Evolutionary conservation across 352 stramenopile species (phyloP).

Genomic region (Pythium folliculosum): DNA sequence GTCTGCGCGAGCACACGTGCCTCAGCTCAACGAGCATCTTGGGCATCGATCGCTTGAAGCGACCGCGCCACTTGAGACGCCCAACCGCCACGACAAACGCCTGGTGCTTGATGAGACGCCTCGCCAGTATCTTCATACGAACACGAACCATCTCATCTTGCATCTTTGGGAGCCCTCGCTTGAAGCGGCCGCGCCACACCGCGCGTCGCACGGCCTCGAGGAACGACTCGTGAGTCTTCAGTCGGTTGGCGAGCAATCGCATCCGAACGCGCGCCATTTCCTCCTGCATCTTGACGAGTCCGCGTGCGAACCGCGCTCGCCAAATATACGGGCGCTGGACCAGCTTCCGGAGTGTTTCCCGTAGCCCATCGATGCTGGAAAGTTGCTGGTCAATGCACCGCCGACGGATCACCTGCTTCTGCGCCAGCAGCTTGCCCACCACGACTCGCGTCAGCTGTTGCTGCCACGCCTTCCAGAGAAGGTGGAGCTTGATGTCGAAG

Average conservation of each 20-base stretch:
- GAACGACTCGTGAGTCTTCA: neutral
- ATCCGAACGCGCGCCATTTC: neutral
- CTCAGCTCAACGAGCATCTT: neutral
- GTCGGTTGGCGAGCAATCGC: neutral
- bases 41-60: neutral
- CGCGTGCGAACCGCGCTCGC: constrained; percentile 4
- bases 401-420: constrained; percentile 4
- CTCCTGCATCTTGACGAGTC: neutral
- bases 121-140: neutral
- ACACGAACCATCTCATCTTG: neutral
- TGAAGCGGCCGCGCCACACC: neutral
- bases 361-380: neutral
- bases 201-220: neutral
- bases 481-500: constrained; percentile 32
- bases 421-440: neutral
- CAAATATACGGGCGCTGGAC: constrained; percentile 17
- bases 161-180: neutral
- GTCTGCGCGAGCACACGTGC: neutral
- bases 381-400: constrained; percentile 22
- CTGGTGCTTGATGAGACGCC: neutral
- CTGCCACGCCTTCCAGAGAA: constrained; percentile 27
- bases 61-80: neutral
- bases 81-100: constrained; percentile 5
- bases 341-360: neutral
- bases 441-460: neutral